A percentile compares a stretch with the other conserved stretches of the same genome.
phyloP scores from a whole-genome alignment of 1,139 yeast species.

The Magnusiomyces suaveolens region DNA sequence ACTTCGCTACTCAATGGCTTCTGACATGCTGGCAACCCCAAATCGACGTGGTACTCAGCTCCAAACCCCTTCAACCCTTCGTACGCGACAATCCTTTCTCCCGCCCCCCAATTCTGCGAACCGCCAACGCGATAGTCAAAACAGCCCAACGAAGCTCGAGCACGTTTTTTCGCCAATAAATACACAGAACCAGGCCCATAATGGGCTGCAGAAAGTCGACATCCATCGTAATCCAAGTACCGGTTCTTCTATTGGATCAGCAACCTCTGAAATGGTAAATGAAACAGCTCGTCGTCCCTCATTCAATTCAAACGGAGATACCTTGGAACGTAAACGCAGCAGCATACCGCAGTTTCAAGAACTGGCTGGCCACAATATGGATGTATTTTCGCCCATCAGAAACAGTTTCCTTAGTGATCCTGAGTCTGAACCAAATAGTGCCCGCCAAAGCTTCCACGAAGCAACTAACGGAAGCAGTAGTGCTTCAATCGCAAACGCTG shows the following conservation, averaged over 20 bases:
- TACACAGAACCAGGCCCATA: background rate
- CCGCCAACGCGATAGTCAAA: too few species aligned
- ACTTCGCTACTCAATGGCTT: background rate
- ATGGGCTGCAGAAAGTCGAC: background rate
- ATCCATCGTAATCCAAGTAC: background rate
- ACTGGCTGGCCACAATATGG: background rate
- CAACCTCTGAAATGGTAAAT: background rate
- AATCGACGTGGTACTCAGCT: background rate
- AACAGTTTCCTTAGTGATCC: background rate
- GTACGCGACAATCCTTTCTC: too few species aligned
- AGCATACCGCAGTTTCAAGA: background rate
- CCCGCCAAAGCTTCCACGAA: background rate
- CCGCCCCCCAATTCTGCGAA: too few species aligned
- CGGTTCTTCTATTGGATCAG: background rate
- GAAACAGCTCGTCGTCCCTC: background rate
- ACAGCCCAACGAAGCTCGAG: background rate
- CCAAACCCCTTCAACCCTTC: background rate
- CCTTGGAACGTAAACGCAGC: background rate
- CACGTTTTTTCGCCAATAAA: background rate
- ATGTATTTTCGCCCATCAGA: background rate
- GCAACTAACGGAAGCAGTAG: background rate
- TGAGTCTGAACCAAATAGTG: background rate
- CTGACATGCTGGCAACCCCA: background rate
- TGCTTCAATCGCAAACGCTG: constrained; percentile 9
- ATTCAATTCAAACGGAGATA: background rate